Evolutionary conservation across 345 rosid genomes (phyloP), one percentile per base, ranked within the genome.

Genomic region (Sapria himalayana): DNA sequence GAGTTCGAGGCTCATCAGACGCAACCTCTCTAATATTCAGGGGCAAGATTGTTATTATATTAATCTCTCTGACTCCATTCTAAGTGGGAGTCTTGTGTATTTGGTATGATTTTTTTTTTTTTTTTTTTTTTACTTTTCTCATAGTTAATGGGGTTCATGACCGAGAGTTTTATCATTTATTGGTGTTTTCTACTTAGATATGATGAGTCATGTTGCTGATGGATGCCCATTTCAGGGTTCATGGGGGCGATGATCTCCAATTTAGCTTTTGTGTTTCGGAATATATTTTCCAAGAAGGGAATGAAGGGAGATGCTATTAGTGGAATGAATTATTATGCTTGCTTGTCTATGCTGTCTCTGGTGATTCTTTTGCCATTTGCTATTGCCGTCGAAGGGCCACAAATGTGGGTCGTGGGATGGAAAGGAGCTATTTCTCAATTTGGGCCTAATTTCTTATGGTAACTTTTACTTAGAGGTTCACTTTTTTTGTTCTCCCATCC

Each of bases 201-300:
- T n/a, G n/a, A n/a, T 16, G 40, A 23, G 21, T 37, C 37, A 25
- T 58, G 41, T 43, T 36, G 21, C 43, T 22, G 40, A 24, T 53
- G 39, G 16, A 14, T 33, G 8, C 48, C 33, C 35, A 24, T 40
- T 54, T 23, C 55, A 86, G 98, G 98, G 46, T 86, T 86, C 44
- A 78, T 86, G 98, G 98, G 98, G 16, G 98, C 94, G 0, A 86
- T 81, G 93, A 78, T 86, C 54, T 86, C 98, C 1, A 86, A 86
- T 50, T 55, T 81, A 62, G 94, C 97, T 21, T 81, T 86, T 33
- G 98, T 81, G 55, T 72, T 86, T 18, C 69, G 94, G 1, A 81
- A 86, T 69, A 81, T 81, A 48, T 86, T 81, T 69, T 86, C 98
- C 0, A 86, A 86, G 78, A 86, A 76, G 44, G 98, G 94, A 46